Evolutionary conservation across 176 grass and related monocot species (phyloP).

Genomic region (Panicum miliaceum): DNA sequence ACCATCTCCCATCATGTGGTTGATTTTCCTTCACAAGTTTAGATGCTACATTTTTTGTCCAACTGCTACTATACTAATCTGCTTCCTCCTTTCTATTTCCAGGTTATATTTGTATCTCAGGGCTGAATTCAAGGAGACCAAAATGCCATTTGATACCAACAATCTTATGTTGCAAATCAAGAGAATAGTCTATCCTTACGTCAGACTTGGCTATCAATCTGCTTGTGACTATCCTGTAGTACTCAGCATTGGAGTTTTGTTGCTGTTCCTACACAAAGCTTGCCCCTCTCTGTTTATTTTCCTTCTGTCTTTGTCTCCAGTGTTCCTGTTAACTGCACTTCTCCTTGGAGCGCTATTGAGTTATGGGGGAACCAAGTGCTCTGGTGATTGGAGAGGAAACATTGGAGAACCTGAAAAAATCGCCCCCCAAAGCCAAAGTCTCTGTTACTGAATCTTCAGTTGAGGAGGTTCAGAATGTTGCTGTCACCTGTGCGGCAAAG

Average conservation of each 20-base stretch:
- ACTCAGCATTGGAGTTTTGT: constrained; percentile 19
- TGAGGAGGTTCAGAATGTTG: constrained; percentile 23
- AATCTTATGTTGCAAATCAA: constrained; percentile 36
- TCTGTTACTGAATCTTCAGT: background rate
- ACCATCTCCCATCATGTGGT: background rate
- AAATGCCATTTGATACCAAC: constrained; percentile 48
- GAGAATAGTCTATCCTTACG: constrained; percentile 29
- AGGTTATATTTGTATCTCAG: constrained; percentile 2
- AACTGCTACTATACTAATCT: background rate
- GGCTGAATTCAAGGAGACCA: background rate
- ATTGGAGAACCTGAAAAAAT: background rate
- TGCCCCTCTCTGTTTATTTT: constrained; percentile 39
- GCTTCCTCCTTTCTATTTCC: constrained; percentile 18
- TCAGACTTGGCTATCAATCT: constrained; percentile 50
- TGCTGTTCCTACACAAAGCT: constrained; percentile 45
- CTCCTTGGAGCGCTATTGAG: constrained; percentile 64
- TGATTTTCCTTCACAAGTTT: background rate
- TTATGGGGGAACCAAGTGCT: constrained; percentile 48
- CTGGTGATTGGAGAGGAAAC: constrained; percentile 28
- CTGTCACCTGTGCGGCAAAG: background rate
- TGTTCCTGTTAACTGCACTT: constrained; percentile 64
- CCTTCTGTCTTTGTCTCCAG: constrained; percentile 46
- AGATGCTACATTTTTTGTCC: background rate
- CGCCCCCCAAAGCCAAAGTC: background rate
- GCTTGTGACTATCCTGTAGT: constrained; percentile 45